Evolutionary conservation across 805 yeast species (phyloP), one percentile per base, ranked within the genome.

Genomic region (Candida arabinofermentans): DNA sequence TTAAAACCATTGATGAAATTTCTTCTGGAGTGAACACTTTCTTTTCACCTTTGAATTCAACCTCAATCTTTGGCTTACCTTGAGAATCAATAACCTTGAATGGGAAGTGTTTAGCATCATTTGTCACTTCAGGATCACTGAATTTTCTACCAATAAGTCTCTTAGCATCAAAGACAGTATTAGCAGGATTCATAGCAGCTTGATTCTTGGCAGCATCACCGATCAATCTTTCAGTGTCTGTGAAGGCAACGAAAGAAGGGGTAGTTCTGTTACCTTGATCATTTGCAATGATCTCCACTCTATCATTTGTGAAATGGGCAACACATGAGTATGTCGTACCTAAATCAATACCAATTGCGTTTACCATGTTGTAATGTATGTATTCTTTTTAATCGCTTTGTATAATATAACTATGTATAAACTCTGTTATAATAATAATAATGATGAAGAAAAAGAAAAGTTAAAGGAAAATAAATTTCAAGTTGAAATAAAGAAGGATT

Each of bases 201-300:
- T 89, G 97, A 71, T 90, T 89, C 83, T 89, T 89, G 47, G 97
- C 98, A 55, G 97, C 96, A 71, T 89, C 96, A 69, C 96, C 96
- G 57, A 89, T 89, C 59, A 89, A 76, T 72, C 96, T 84, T 73
- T 91, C 98, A 31, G 90, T 77, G 63, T 88, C 96, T 24, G 96
- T 88, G 79, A 90, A 90, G 39, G 96, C 96, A 49, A 91, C 97
- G 65, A 86, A 90, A 27, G 97, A 89, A 27, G 97, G 97, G 16
- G 97, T 90, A 49, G 96, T 91, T 76, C 97, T 86, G 78, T 91
- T 90, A 75, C 98, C 98, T 74, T 91, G 97, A 68, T 90, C 96
- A 64, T 90, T 90, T 58, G 97, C 96, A 60, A 90, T 81, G 62
- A 90, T 90, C 63, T 91, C 97, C 46, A 90, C 97, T 58, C 95